Conservation (phyloP, 148 eudicot species). For the Fagopyrum homotropicum region DNA sequence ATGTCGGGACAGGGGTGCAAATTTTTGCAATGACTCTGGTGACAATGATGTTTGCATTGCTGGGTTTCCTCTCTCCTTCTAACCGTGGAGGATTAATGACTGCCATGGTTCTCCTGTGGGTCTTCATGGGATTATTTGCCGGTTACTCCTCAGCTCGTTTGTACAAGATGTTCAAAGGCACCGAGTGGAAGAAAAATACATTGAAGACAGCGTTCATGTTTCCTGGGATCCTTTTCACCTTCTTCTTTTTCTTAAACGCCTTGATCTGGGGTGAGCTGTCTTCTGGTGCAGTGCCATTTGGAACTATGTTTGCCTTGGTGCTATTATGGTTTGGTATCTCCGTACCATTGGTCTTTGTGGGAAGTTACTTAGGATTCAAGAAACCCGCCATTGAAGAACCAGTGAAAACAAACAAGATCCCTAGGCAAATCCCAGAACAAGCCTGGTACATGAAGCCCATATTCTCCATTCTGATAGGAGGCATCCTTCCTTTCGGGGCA, state of each 20-base stretch:
- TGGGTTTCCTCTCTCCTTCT: conserved; percentile 46
- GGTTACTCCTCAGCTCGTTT: conserved; percentile 49
- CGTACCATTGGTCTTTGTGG: conserved; percentile 44
- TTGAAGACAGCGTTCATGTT: conserved; percentile 45
- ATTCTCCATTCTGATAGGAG: conserved; percentile 41
- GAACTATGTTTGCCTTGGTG: conserved; percentile 43
- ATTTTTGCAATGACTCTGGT: conserved; percentile 41
- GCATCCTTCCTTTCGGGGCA: conserved; percentile 44
- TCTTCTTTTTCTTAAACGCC: conserved; percentile 36
- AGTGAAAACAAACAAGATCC: conserved; percentile 44
- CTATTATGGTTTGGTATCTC: conserved; percentile 45
- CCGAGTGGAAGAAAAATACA: conserved; percentile 43
- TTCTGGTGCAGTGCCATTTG: conserved; percentile 48
- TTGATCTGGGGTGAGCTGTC: conserved; percentile 46
- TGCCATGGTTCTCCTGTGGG: conserved; percentile 48
- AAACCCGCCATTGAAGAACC: conserved; percentile 41
- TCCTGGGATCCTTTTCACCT: conserved; percentile 35
- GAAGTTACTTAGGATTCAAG: conserved; percentile 44
- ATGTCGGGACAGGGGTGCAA: conserved; percentile 51
- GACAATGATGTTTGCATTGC: conserved; percentile 43
- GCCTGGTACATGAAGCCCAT: conserved; percentile 50
- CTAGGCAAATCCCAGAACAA: conserved; percentile 37
- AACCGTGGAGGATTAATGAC: conserved; percentile 52
- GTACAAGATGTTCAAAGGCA: conserved; percentile 49
- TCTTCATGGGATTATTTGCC: conserved; percentile 46